A percentile compares a stretch with the other conserved stretches of the same genome.
These are phyloP conservation scores for Yarrowia osloensis DNA, from an alignment of 805 yeast genomes.

Conservation along the genomic window DNA sequence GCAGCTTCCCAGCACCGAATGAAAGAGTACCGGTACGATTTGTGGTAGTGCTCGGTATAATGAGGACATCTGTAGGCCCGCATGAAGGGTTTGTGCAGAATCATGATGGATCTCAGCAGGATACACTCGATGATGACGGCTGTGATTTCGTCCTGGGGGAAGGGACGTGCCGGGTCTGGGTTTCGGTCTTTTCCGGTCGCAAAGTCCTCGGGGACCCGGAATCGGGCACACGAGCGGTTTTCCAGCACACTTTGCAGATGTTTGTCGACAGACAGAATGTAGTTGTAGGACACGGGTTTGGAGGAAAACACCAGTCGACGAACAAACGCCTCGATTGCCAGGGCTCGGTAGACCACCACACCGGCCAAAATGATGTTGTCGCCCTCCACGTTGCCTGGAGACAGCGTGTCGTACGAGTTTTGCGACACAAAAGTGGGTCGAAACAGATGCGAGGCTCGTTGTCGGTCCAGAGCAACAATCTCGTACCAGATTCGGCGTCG, in stretches of 20 bases:
- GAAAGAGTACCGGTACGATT: constrained; percentile 22
- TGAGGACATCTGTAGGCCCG: constrained; percentile 26
- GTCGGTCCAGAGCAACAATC: constrained; percentile 24
- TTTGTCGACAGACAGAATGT: constrained; percentile 24
- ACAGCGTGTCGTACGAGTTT: constrained; percentile 29
- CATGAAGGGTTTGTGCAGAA: constrained; percentile 27
- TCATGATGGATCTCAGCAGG: constrained; percentile 16
- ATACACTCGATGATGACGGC: constrained; percentile 25
- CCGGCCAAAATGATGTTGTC: constrained; percentile 28
- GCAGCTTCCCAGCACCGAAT: constrained; percentile 28
- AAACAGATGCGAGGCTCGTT: constrained; percentile 23
- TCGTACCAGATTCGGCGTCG: constrained; percentile 40
- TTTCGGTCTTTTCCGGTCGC: neutral
- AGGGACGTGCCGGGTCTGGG: neutral
- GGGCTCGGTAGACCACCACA: constrained; percentile 13
- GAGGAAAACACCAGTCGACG: constrained; percentile 18
- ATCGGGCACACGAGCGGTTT: constrained; percentile 16
- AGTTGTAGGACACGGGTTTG: constrained; percentile 22
- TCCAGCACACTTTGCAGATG: constrained; percentile 20
- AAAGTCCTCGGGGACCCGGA: constrained; percentile 22
- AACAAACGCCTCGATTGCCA: constrained; percentile 22
- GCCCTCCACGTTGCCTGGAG: constrained; percentile 15
- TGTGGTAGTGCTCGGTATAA: constrained; percentile 25
- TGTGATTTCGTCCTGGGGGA: constrained; percentile 18
- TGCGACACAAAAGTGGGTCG: constrained; percentile 20